Base-by-base conservation (phyloP, 163 green algal genomes). In the Prototheca wickerhamii region DNA sequence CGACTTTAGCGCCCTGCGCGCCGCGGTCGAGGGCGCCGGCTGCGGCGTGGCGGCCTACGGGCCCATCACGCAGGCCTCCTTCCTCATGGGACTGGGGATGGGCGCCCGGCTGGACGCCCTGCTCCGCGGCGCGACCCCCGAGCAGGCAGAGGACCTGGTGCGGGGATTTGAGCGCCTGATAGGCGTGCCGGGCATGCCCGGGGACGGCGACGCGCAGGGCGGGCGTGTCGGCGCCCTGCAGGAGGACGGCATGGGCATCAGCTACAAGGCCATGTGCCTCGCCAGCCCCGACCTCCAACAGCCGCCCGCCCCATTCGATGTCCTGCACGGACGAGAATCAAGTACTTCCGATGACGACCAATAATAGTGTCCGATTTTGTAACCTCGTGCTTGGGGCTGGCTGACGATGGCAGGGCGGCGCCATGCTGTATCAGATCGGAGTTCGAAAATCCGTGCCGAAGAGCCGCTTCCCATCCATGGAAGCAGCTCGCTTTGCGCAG, bases 1-100 rank as follows among this genome's bases (percentile, higher is more conserved):
- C 21, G 93, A 99, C 79, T 99, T 97, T 62, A 67, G 46, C 8
- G 82, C 87, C 0, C 69, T 96, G 52, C 69, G 73, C 67, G 55
- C 77, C 32, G 77, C 69, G 0, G 85, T 82, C 3, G 69, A 71
- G 29, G 68, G 76, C 10, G 70, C 53, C 17, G 74, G 62, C 3
- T 60, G 60, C 1, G 64, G 71, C 21, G 78, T 78, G 0, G 61
- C 58, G 25, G 73, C 75, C 64, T 66, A 87, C 64, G 86, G 87
- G 0, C 86, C 85, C 29, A 78, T 91, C 35, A 64, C 69, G 2
- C 86, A 94, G 65, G 69, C 67, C 3, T 35, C 80, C 33, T 81
- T 96, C 28, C 73, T 94, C 30, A 68, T 80, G 20, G 50, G 63
- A 0, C 70, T 94, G 21, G 86, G 87, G 43, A 88, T 93, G n/a